Evolutionary conservation across 1,284 basidiomycete genomes (phyloP).

Genomic region (Leccinum pachyderme): DNA sequence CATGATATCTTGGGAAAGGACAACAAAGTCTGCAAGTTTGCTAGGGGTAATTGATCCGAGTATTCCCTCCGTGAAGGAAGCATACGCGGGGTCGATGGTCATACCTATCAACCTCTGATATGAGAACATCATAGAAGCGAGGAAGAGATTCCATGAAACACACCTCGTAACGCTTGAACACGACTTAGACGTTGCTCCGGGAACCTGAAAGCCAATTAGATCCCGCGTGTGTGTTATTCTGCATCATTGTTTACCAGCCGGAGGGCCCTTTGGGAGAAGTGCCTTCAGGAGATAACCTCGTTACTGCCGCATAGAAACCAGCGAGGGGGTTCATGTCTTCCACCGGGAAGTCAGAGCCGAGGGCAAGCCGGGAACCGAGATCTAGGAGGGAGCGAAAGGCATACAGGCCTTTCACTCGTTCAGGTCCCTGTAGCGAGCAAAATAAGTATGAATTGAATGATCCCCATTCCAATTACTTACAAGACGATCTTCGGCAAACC

Average conservation of each 20-base stretch:
- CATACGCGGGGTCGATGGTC: constrained; percentile 82
- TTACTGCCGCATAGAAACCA: constrained; percentile 85
- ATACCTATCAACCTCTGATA: constrained; percentile 43
- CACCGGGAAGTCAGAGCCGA: constrained; percentile 91
- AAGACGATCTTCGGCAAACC: constrained; percentile 80
- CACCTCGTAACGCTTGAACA: constrained; percentile 66
- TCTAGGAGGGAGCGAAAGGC: constrained; percentile 76
- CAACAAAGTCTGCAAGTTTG: constrained; percentile 82
- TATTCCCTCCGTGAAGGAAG: constrained; percentile 74
- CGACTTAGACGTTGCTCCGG: constrained; percentile 77
- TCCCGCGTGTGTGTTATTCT: neutral
- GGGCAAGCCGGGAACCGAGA: constrained; percentile 58
- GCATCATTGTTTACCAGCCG: constrained; percentile 63
- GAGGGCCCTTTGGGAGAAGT: constrained; percentile 77
- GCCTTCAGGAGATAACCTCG: constrained; percentile 70
- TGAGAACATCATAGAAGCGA: constrained; percentile 4
- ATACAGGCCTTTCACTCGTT: constrained; percentile 83
- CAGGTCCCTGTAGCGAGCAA: constrained; percentile 57
- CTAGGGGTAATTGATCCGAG: constrained; percentile 74
- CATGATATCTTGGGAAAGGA: constrained; percentile 84
- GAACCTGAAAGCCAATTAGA: constrained; percentile 53
- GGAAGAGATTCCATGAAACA: constrained; percentile 32
- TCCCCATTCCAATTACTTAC: constrained; percentile 39
- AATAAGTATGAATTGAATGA: neutral
- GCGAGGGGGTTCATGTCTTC: constrained; percentile 74